Evolutionary conservation across 2,329 filamentous ascomycete species (phyloP), one percentile per base, ranked within the genome.

Genomic region (Neonectria coccinea): DNA sequence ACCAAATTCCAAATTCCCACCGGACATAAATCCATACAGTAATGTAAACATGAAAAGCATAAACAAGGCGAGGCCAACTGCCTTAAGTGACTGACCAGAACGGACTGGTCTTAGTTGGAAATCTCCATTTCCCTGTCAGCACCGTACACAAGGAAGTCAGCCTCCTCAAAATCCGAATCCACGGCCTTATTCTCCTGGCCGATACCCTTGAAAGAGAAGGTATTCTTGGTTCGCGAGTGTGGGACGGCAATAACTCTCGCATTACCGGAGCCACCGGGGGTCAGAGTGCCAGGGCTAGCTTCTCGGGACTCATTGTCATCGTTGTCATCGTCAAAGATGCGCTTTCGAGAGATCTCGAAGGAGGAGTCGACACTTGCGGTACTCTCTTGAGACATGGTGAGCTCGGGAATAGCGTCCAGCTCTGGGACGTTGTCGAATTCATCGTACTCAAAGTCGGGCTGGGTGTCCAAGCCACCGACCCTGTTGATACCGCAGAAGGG

Each of bases 401-500:
- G 78, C 31, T 81, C 80, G 1, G 84, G 84, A 36, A 85, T 69
- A 11, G 79, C 78, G 54, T 83, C 80, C 16, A 79, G 67, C 6
- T 73, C 74, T 3, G 78, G 78, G 5, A 79, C 62, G 16, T 71
- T 71, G 47, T 78, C 73, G 18, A 73, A 64, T 36, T 55, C 67
- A 5, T 70, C 67, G 42, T 66, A 59, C 36, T 64, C 60, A 18
- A 74, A 79, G 22, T 81, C 77, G 14, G 87, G 83, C 75, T 93
- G 91, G 29, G 85, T 81, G 31, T 85, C 86, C 45, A 90, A 80
- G 0, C 92, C 92, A 42, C 92, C 92, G 60, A 92, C 84, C 73
- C 90, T 93, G 80, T 93, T 86, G 69, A 96, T 85, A 27, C 92
- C 93, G 76, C 92, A 95, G 76, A 94, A 97, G 0, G 93, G 93